Percentiles rank a stretch among this genome's conserved stretches.
Conservation (phyloP, 2,329 filamentous ascomycete genomes). For the Colletotrichum brevisporum region DNA sequence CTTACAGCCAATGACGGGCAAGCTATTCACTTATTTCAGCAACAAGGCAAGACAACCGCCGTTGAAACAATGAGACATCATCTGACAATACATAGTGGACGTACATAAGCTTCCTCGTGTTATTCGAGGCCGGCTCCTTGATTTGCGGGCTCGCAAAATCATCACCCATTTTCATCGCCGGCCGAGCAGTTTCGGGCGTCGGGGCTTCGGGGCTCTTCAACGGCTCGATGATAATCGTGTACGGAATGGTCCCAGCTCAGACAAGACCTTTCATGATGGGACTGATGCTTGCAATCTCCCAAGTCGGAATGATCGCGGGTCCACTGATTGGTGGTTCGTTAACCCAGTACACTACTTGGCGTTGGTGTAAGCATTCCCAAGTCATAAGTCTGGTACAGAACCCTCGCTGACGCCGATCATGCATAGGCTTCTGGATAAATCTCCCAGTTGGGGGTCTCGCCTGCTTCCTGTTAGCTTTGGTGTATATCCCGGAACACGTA, state of each 20-base stretch:
- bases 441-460: constrained; percentile 58
- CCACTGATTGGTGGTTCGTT: constrained; percentile 52
- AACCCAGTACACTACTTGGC: constrained; percentile 48
- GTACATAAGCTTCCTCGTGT: constrained; percentile 47
- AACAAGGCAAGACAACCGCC: constrained; percentile 45
- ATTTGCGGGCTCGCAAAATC: constrained; percentile 61
- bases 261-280: constrained; percentile 53
- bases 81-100: constrained; percentile 44
- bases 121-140: constrained; percentile 58
- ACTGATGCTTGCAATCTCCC: constrained; percentile 46
- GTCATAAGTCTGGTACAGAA: no score
- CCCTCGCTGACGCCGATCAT: background rate
- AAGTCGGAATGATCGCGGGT: constrained; percentile 60
- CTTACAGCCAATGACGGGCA: constrained; percentile 66
- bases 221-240: constrained; percentile 51
- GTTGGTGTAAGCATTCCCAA: constrained; percentile 51
- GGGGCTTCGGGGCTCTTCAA: constrained; percentile 61
- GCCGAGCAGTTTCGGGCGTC: constrained; percentile 62
- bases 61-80: background rate
- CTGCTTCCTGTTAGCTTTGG: constrained; percentile 49
- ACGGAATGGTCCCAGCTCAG: constrained; percentile 46
- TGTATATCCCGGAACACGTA: constrained; percentile 53
- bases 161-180: constrained; percentile 62
- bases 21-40: constrained; percentile 61
- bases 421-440: constrained; percentile 60